Conservation (phyloP, 176 grass and related monocot genomes). For the Triticum timopheevii region DNA sequence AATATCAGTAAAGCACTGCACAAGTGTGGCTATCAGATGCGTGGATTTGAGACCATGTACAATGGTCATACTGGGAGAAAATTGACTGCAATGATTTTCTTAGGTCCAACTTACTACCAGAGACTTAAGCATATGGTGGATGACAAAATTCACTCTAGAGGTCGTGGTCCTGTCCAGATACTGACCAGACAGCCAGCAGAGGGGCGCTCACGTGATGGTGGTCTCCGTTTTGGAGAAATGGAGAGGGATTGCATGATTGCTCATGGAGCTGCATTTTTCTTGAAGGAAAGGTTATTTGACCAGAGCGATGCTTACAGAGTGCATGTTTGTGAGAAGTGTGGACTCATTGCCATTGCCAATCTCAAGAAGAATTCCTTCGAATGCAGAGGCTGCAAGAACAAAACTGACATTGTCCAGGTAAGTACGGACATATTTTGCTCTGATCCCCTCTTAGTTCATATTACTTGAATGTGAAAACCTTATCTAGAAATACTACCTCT, state of each 20-base stretch:
- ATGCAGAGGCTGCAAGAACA: conserved; percentile 98
- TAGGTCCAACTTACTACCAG: conserved; percentile 97
- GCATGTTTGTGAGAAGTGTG: conserved; percentile 98
- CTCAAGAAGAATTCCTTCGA: conserved; percentile 97
- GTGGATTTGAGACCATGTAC: conserved; percentile 98
- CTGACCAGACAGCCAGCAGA: conserved; percentile 92
- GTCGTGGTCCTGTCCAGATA: conserved; percentile 95
- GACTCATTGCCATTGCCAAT: conserved; percentile 92
- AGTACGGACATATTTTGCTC: conserved; percentile 3
- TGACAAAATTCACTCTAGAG: conserved; percentile 96
- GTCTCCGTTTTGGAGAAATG: conserved; percentile 97
- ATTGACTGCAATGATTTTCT: conserved; percentile 84
- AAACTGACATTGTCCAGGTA: conserved; percentile 97
- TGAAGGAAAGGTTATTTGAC: conserved; percentile 97
- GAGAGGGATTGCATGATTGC: conserved; percentile 99
- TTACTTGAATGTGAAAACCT: not conserved
- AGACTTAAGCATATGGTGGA: conserved; percentile 98
- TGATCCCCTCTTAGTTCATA: not conserved
- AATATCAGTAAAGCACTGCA: conserved; percentile 93
- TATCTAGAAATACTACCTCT: too few species aligned
- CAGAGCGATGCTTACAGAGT: conserved; percentile 97
- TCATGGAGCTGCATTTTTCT: conserved; percentile 91
- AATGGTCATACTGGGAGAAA: conserved; percentile 94
- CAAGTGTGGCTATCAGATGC: conserved; percentile 97
- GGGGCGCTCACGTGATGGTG: conserved; percentile 87